Evolutionary conservation across 345 rosid genomes (phyloP).

Genomic region (Salix brachista): DNA sequence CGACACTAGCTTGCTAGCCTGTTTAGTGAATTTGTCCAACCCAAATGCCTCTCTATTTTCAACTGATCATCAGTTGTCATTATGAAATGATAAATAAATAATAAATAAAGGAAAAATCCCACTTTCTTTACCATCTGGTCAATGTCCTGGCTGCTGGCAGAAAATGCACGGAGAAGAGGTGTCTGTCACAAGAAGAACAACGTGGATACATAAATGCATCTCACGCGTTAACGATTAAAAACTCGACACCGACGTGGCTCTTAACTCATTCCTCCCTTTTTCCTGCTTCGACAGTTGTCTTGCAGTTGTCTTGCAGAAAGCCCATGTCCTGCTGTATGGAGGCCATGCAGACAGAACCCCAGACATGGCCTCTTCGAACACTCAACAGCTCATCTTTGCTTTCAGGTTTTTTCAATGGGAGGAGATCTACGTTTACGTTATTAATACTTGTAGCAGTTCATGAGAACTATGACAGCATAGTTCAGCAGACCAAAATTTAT

Average conservation of each 20-base stretch:
- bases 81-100: background rate
- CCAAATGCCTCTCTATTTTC: too few relatives aligned
- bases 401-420: background rate
- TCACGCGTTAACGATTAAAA: background rate
- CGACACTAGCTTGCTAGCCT: too few relatives aligned
- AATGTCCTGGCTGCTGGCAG: background rate
- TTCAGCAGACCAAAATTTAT: background rate
- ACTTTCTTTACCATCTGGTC: background rate
- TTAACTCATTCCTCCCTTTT: too few relatives aligned
- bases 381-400: background rate
- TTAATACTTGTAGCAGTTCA: background rate
- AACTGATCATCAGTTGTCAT: background rate
- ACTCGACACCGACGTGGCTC: background rate
- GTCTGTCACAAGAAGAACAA: background rate
- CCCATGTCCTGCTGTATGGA: background rate
- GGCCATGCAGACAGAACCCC: background rate
- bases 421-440: background rate
- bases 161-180: background rate
- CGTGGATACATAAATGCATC: background rate
- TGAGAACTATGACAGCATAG: background rate
- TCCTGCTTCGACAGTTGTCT: too few relatives aligned
- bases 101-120: background rate
- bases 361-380: background rate
- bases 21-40: too few relatives aligned
- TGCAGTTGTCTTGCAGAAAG: background rate